Conservation (phyloP, 108 stramenopile genomes). For the Skeletonema tropicum region DNA sequence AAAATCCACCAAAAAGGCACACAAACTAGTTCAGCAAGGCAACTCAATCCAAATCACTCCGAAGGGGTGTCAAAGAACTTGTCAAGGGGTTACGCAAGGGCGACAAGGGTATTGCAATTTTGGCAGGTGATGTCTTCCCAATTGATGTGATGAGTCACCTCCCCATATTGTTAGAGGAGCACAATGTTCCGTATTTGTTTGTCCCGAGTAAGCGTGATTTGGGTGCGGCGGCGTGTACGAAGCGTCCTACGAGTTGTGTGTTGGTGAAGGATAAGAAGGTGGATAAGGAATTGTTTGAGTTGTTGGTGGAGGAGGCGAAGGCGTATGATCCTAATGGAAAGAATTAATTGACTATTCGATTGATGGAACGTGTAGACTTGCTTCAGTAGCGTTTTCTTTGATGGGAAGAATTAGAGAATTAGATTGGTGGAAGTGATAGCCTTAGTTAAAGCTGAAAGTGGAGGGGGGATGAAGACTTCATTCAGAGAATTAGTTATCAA, state of each 20-base stretch:
- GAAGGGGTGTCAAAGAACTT: constrained; percentile 98
- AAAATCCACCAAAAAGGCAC: constrained; percentile 95
- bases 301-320: constrained; percentile 82
- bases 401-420: not conserved
- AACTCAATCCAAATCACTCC: constrained; percentile 78
- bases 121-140: constrained; percentile 98
- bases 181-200: constrained; percentile 94
- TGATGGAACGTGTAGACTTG: not conserved
- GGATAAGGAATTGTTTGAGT: constrained; percentile 86
- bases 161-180: constrained; percentile 94
- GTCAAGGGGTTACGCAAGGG: constrained; percentile 97
- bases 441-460: not conserved
- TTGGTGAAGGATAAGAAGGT: constrained; percentile 72
- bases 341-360: constrained; percentile 3
- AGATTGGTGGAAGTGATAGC: too few relatives aligned
- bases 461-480: not conserved
- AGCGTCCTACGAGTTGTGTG: constrained; percentile 96
- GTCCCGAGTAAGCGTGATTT: constrained; percentile 97
- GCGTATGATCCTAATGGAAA: constrained; percentile 67
- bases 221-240: constrained; percentile 96
- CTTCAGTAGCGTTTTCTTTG: too few relatives aligned
- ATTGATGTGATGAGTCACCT: constrained; percentile 97
- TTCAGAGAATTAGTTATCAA: not conserved
- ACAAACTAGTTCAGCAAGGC: constrained; percentile 98
- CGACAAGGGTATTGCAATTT: constrained; percentile 90